These are phyloP conservation scores for Candida yuanshanica DNA, from an alignment of 805 yeast species.

Conservation along the genomic window DNA sequence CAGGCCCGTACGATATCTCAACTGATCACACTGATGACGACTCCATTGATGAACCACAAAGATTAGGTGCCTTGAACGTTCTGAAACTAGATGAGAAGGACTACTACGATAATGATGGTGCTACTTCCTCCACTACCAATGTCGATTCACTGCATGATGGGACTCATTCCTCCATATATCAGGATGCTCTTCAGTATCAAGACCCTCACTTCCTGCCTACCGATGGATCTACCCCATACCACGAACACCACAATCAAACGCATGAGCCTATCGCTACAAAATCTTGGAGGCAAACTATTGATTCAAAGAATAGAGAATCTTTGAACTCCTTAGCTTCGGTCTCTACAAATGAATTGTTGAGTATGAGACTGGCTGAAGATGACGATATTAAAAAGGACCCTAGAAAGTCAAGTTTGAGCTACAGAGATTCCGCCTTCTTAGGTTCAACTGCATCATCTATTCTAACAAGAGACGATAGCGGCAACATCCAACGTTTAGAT, in stretches of 20 bases:
- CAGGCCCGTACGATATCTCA: conserved; percentile 10
- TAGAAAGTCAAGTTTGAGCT: conserved; percentile 33
- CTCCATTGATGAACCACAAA: conserved; percentile 23
- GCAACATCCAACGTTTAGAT: conserved; percentile 22
- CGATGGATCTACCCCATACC: conserved; percentile 1
- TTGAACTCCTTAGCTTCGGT: conserved; percentile 75
- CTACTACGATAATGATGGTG: conserved; percentile 27
- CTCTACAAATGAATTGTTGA: conserved; percentile 75
- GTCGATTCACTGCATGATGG: conserved; percentile 28
- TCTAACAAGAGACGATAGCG: conserved; percentile 24
- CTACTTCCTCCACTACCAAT: conserved; percentile 48
- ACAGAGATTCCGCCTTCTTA: conserved; percentile 37
- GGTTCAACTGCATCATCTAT: conserved; percentile 23
- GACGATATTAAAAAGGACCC: conserved; percentile 37
- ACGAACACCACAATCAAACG: neutral
- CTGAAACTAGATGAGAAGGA: conserved; percentile 42
- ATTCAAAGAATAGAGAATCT: conserved; percentile 47
- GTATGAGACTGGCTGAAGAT: conserved; percentile 71
- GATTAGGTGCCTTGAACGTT: conserved; percentile 46
- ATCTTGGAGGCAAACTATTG: conserved; percentile 53
- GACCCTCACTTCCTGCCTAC: conserved; percentile 33
- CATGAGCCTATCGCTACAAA: conserved; percentile 34
- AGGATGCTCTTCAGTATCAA: conserved; percentile 34
- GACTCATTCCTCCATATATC: conserved; percentile 27
- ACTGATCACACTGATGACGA: conserved; percentile 26